Percentiles rank a stretch among this genome's conserved stretches.
These are phyloP conservation scores for Spinellus fusiger DNA, from an alignment of 192 early-diverging fungal genomes.

Conservation along the genomic window DNA sequence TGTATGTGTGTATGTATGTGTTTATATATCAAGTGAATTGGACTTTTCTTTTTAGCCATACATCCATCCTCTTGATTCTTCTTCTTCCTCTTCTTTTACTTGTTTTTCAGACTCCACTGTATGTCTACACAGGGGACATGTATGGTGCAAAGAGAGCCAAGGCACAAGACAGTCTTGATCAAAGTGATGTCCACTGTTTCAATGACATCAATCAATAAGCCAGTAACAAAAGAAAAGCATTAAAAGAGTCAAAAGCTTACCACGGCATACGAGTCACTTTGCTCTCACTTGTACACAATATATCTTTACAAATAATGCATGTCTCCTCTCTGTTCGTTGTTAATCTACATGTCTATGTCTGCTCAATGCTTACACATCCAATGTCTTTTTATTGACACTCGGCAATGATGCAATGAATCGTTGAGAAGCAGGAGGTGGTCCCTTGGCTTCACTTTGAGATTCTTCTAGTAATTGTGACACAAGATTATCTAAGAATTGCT, in stretches of 20 bases:
- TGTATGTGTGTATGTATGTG: neutral
- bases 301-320: constrained; percentile 38
- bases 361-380: constrained; percentile 12
- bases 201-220: neutral
- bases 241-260: constrained; percentile 13
- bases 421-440: constrained; percentile 35
- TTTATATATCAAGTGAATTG: neutral
- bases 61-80: constrained; percentile 29
- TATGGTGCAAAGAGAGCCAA: constrained; percentile 34
- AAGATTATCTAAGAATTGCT: constrained; percentile 33
- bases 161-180: constrained; percentile 33
- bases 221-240: neutral
- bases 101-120: constrained; percentile 30
- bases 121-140: constrained; percentile 33
- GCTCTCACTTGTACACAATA: constrained; percentile 19
- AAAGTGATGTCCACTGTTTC: constrained; percentile 29
- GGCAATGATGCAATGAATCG: constrained; percentile 30
- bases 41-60: constrained; percentile 24
- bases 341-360: neutral
- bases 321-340: constrained; percentile 24
- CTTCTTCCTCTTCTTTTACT: constrained; percentile 33
- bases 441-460: constrained; percentile 31
- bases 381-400: constrained; percentile 2
- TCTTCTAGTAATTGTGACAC: constrained; percentile 36
- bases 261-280: constrained; percentile 35